Evolutionary conservation across 441 rosid species (phyloP), one percentile per base, ranked within the genome.

Genomic region (Euphorbia schlechtendalii): DNA sequence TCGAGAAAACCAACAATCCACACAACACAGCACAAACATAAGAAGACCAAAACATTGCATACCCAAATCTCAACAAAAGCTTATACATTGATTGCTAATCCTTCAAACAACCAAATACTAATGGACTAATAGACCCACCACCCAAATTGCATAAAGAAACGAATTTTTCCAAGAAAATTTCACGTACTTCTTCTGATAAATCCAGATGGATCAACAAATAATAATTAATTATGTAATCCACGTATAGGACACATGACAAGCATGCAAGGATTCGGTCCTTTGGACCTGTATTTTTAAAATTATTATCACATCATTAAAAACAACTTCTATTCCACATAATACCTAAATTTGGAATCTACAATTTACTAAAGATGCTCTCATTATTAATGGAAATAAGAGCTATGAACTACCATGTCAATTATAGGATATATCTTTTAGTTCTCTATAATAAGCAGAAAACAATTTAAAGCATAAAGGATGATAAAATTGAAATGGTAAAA

Each of bases 31-130:
- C 36, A 53, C 93, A 78, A 8, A 88, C 91, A 70, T 87, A 93
- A 64, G 64, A 57, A 8, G 91, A 84, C 83, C 89, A 84, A 51
- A 88, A 73, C 70, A 82, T 64, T 9, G 91, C 97, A 84, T 88
- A 84, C 0, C 88, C 91, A 2, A 76, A 81, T 66, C 77, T 79
- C 68, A 74, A 65, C 22, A 75, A 63, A 13, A 82, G 60, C 14
- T 70, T 80, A 82, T 83, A 61, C 7, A 78, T 27, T 3, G 76
- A 64, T 57, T 80, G 76, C 0, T 82, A 72, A 38, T 86, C 89
- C 72, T 71, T 58, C 8, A 85, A 73, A 43, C 17, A 43, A 11
- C 73, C 79, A 32, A 28, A 11, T 28, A 80, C 17, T 62, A 67
- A 59, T 0, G 86, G 80, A 69, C 76, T 69, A 64, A 73, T 22